These are phyloP conservation scores for Plasmodium knowlesi DNA, from an alignment of 169 alveolate species.

Conservation along the genomic window DNA sequence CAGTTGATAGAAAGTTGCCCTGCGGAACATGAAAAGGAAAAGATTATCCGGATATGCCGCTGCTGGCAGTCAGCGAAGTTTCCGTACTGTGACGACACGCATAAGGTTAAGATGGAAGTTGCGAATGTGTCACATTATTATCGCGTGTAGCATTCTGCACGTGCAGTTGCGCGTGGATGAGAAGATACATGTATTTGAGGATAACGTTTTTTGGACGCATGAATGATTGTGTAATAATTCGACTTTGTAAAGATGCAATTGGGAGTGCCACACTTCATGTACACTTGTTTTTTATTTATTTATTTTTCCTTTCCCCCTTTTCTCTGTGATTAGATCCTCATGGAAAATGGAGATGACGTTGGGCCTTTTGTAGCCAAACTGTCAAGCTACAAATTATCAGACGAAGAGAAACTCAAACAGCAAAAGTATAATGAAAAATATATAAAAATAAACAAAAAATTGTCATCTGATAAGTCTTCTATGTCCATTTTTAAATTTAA, in stretches of 20 bases:
- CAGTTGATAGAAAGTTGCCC: constrained; percentile 80
- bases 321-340: constrained; percentile 71
- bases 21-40: constrained; percentile 78
- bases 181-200: background rate
- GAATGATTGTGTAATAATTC: background rate
- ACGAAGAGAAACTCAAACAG: constrained; percentile 43
- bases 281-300: background rate
- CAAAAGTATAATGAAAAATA: constrained; percentile 67
- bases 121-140: background rate
- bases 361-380: constrained; percentile 84
- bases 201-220: background rate
- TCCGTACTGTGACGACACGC: constrained; percentile 91
- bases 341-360: constrained; percentile 84
- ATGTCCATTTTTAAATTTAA: background rate
- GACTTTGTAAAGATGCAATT: background rate
- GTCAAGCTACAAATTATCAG: constrained; percentile 49
- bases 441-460: constrained; percentile 47
- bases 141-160: background rate
- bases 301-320: background rate
- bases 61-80: constrained; percentile 90
- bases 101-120: constrained; percentile 77
- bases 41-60: constrained; percentile 84
- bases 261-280: background rate
- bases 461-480: constrained; percentile 3
- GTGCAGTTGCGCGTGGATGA: background rate